Conservation (phyloP, 495 filamentous ascomycete genomes). For the Aspergillus nidulans region DNA sequence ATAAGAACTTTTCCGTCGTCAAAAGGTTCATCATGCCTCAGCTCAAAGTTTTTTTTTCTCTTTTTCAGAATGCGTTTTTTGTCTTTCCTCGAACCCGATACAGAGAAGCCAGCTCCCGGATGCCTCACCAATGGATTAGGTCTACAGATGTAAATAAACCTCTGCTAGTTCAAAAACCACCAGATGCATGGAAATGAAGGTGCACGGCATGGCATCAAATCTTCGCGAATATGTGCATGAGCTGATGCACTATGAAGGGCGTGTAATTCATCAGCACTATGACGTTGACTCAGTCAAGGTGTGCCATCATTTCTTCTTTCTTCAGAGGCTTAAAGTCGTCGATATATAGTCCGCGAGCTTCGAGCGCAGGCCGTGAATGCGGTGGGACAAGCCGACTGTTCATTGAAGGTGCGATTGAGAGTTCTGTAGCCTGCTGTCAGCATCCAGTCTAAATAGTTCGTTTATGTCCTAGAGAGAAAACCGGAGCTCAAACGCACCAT, state of each 20-base stretch:
- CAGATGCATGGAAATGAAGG: constrained; percentile 33
- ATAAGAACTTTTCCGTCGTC: constrained; percentile 31
- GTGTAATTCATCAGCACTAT: constrained; percentile 40
- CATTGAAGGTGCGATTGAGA: constrained; percentile 85
- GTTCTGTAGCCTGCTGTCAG: constrained; percentile 52
- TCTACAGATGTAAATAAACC: constrained; percentile 19
- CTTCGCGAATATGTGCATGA: constrained; percentile 27
- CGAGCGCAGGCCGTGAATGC: constrained; percentile 70
- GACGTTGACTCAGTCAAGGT: constrained; percentile 73
- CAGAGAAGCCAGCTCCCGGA: constrained; percentile 29
- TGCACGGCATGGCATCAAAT: constrained; percentile 32
- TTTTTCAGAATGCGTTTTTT: constrained; percentile 15
- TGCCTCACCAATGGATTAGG: constrained; percentile 20
- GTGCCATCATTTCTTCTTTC: constrained; percentile 95
- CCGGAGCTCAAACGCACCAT: constrained; percentile 59
- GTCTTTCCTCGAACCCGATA: constrained; percentile 17
- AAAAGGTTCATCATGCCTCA: constrained; percentile 18
- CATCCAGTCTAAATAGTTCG: background rate
- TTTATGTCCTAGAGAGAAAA: background rate
- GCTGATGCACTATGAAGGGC: constrained; percentile 27
- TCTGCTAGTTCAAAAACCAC: constrained; percentile 29
- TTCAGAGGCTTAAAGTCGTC: constrained; percentile 87
- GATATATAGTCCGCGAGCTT: constrained; percentile 78
- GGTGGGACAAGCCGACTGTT: constrained; percentile 83
- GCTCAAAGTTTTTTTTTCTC: constrained; percentile 6